Percentiles rank a stretch among this genome's conserved stretches.
Evolutionary conservation across 2,329 filamentous ascomycete genomes (phyloP).

Genomic region (Pyricularia sp.): DNA sequence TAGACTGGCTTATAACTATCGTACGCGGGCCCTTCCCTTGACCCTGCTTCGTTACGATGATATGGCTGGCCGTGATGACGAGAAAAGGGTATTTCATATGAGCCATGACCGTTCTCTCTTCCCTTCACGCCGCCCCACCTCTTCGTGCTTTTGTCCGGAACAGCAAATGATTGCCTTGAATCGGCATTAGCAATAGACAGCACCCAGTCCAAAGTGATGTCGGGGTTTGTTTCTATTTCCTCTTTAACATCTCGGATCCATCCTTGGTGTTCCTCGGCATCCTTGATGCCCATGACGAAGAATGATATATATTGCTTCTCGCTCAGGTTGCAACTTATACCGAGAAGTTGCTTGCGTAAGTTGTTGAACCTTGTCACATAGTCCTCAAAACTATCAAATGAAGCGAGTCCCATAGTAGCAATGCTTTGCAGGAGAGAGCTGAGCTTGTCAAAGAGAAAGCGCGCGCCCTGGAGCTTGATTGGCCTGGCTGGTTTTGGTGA

Average conservation of each 20-base stretch:
- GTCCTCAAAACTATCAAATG: not conserved
- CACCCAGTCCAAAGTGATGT: not conserved
- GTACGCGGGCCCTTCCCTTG: not conserved
- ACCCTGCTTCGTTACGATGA: not conserved
- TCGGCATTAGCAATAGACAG: not conserved
- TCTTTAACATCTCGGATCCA: not conserved
- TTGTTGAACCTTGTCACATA: not conserved
- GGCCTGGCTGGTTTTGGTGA: not conserved
- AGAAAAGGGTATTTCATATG: not conserved
- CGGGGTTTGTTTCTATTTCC: not conserved
- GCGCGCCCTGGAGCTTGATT: not conserved
- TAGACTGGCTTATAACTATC: not conserved
- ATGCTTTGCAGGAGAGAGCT: not conserved
- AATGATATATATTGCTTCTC: not conserved
- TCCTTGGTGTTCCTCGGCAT: not conserved
- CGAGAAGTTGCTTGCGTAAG: not conserved
- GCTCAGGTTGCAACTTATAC: not conserved
- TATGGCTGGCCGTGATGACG: not conserved
- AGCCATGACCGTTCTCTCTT: not conserved
- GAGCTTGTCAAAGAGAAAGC: not conserved
- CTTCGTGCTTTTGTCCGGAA: not conserved
- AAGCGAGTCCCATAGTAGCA: not conserved
- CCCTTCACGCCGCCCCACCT: not conserved
- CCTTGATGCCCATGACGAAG: not conserved
- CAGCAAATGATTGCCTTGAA: not conserved